phyloP scores from a whole-genome alignment of 352 stramenopile species.

The Phytophthora capsici region DNA sequence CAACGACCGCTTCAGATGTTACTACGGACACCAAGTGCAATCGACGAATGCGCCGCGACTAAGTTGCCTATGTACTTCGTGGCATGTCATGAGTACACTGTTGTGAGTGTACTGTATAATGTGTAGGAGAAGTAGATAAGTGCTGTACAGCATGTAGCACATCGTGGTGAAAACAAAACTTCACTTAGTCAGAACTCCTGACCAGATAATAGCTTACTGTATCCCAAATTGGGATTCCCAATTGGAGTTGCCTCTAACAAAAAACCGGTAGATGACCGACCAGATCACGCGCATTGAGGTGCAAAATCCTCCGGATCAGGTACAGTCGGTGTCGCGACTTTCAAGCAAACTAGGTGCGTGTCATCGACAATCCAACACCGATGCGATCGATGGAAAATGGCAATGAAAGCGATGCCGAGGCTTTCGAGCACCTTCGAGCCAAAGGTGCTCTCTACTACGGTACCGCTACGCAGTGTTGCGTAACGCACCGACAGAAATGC shows the following conservation, averaged over 20 bases:
- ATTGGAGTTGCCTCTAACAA: too few species aligned
- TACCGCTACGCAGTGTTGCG: too few species aligned
- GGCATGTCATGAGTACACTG: background rate
- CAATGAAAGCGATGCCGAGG: background rate
- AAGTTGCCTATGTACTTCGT: background rate
- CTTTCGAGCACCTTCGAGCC: too few species aligned
- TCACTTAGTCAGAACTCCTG: too few species aligned
- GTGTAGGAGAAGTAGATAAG: background rate
- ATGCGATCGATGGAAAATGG: background rate
- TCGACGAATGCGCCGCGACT: slow-evolving; percentile 21
- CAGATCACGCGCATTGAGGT: slow-evolving; percentile 3
- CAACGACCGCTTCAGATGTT: slow-evolving; percentile 6
- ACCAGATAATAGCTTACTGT: too few species aligned
- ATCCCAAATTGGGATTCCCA: too few species aligned
- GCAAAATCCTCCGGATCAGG: background rate
- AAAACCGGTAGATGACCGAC: background rate
- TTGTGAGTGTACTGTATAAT: slow-evolving; percentile 10
- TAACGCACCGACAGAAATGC: slow-evolving; percentile 3
- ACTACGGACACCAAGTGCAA: slow-evolving; percentile 16
- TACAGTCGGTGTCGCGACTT: slow-evolving; percentile 1
- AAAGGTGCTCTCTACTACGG: background rate
- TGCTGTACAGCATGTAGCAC: too few species aligned
- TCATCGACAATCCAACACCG: background rate
- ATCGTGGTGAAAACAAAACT: too few species aligned
- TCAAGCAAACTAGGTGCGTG: background rate